Percentiles rank a stretch among this genome's conserved stretches.
Conservation (phyloP, 768 basidiomycete species). For the Thelephora aurantiotincta region DNA sequence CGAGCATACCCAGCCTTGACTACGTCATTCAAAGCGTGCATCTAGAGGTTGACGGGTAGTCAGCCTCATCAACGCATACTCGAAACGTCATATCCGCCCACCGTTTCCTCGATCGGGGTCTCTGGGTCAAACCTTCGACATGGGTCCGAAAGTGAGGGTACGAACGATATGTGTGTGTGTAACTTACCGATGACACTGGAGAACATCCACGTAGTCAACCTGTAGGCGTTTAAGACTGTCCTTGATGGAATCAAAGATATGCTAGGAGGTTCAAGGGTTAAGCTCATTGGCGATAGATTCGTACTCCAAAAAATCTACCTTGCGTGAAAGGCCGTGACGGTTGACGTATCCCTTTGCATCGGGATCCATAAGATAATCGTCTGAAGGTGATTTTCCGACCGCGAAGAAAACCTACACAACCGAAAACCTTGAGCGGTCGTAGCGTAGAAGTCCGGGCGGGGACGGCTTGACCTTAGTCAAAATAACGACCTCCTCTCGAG, state of each 20-base stretch:
- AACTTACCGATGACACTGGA: conserved; percentile 25
- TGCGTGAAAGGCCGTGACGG: conserved; percentile 19
- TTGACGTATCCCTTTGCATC: conserved; percentile 21
- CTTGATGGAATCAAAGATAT: conserved; percentile 60
- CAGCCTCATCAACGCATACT: not conserved
- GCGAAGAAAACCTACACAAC: conserved; percentile 3
- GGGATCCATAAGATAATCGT: not conserved
- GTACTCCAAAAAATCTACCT: conserved; percentile 6
- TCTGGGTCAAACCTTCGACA: conserved; percentile 20
- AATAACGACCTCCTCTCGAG: conserved; percentile 29
- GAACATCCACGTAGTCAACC: conserved; percentile 55
- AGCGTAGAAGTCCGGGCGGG: not conserved
- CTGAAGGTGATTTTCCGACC: conserved; percentile 3
- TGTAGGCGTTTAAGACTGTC: conserved; percentile 51
- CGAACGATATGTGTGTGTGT: too few species aligned
- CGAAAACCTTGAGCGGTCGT: conserved; percentile 5
- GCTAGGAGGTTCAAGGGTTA: conserved; percentile 20
- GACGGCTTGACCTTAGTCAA: conserved; percentile 27
- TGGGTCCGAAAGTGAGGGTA: too few species aligned
- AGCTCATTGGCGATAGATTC: not conserved
- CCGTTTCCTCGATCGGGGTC: conserved; percentile 26
- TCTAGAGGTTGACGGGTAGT: conserved; percentile 6
- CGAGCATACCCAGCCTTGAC: conserved; percentile 26
- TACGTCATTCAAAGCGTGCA: conserved; percentile 30
- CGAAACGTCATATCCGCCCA: not conserved